These are phyloP conservation scores for Neodidymelliopsis sp. DNA, from an alignment of 2,329 filamentous ascomycete species.

Conservation along the genomic window DNA sequence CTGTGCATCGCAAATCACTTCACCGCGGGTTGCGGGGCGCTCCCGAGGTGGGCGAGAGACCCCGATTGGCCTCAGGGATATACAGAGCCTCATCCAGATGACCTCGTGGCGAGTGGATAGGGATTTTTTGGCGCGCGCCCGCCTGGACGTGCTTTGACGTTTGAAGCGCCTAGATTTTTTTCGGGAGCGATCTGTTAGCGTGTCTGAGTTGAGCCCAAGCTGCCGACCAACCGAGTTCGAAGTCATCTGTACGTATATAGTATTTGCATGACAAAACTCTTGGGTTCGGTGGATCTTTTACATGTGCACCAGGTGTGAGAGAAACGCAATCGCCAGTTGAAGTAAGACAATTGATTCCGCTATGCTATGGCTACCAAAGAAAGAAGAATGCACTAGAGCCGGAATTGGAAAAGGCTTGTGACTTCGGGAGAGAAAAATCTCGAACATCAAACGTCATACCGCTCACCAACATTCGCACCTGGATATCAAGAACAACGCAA, in stretches of 20 bases:
- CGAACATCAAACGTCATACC: background rate
- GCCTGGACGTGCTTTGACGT: constrained; percentile 2
- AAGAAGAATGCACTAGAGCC: constrained; percentile 5
- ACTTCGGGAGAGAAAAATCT: constrained; percentile 3
- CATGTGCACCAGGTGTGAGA: no score
- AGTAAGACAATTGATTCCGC: constrained; percentile 8
- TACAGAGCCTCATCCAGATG: constrained; percentile 8
- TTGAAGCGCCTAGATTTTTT: background rate
- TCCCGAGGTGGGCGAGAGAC: background rate
- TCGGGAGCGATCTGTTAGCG: constrained; percentile 4
- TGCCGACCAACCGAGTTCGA: background rate
- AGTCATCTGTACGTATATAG: no score
- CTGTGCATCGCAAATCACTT: background rate
- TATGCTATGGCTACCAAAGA: constrained; percentile 12
- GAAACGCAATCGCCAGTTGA: no score
- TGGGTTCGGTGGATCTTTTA: no score
- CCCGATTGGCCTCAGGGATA: constrained; percentile 8
- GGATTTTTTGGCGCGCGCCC: constrained; percentile 4
- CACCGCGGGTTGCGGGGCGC: background rate
- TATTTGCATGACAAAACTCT: no score
- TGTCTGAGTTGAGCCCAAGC: constrained; percentile 4
- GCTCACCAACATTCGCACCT: background rate
- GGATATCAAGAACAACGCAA: background rate
- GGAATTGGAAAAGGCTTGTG: background rate
- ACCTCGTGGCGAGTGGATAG: constrained; percentile 6